Evolutionary conservation across 164 flowering plant species (phyloP), one percentile per base, ranked within the genome.

Genomic region (Macadamia integrifolia): DNA sequence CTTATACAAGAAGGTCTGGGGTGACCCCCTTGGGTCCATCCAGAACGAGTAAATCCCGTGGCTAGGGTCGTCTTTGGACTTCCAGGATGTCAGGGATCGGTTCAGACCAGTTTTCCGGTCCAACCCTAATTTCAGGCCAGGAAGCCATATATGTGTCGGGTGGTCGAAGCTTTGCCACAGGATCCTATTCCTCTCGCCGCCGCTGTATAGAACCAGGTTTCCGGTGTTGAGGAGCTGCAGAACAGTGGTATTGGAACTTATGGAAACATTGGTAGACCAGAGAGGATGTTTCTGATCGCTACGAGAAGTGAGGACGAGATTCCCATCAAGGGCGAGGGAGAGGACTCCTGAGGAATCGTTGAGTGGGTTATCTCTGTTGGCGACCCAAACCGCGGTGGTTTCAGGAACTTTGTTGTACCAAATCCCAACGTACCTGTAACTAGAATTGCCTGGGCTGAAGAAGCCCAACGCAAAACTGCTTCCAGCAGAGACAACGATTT

Each of bases 141-240:
- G 86, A 2, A 87, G 30, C 4, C 72, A 10, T 0, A 83, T 76
- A 53, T 85, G 68, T 0, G 79, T 64, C 0, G 87, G 86, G 58
- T 75, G 61, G 73, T 85, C 87, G 64, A 83, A 86, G 72, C 91
- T 83, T 56, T 86, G 86, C 93, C 93, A 86, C 1, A 81, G 1
- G 14, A 69, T n/a, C 74, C 1, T 62, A 68, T 28, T 58, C 40
- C 3, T 35, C 68, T 46, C 46, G 6, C 53, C 40, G 3, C 4
- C 9, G 3, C 65, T 17, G 9, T 23, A 43, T 66, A 86, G 2
- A 3, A 85, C 80, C 3, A 87, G 66, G 52, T 87, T 87, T 15
- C 91, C 91, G 0, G 81, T 29, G 43, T 83, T 86, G 30, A 82
- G 57, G 3, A 89, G 78, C 68, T 72, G 64, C 0, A 82, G 59